These are phyloP conservation scores for grape (Vitis vinifera) DNA, from an alignment of 164 flowering plant species.

Conservation along the genomic window ASM3070453v1 NC_081813.1:4106501-4107000, in stretches of 20 bases:
- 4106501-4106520: slow-evolving; percentile 36
- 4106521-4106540: slow-evolving; percentile 17
- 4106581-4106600: not conserved
- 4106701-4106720: not conserved
- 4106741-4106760: slow-evolving; percentile 6
- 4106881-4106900: not conserved
- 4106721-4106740: not conserved
- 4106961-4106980: no score
- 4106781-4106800: not conserved
- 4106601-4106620: slow-evolving; percentile 4
- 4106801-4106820: slow-evolving; percentile 1
- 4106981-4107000: no score
- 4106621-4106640: slow-evolving; percentile 13
- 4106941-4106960: no score
- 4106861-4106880: not conserved
- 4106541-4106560: not conserved
- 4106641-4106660: slow-evolving; percentile 3
- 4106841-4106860: not conserved
- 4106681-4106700: fast-evolving
- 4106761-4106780: slow-evolving; percentile 3
- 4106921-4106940: no score
- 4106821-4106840: not conserved
- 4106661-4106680: slow-evolving; percentile 20
- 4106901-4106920: not conserved
- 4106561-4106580: not conserved